phyloP scores from a whole-genome alignment of 2,329 filamentous ascomycete species.

The Colletotrichum shisoi region DNA sequence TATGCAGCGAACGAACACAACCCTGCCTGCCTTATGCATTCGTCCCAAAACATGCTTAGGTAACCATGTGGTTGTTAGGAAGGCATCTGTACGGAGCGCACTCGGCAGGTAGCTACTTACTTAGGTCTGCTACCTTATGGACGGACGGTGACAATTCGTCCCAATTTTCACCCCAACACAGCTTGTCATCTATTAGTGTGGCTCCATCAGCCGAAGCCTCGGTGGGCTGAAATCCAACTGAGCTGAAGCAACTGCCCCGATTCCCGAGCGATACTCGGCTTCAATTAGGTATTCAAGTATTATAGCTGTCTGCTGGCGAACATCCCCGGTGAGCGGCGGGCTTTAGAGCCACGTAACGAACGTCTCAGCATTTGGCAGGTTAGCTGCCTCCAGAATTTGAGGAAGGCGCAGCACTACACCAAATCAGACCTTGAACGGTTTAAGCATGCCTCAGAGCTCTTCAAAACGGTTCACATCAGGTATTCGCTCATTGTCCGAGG shows the following conservation, averaged over 20 bases:
- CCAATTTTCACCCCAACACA: constrained; percentile 9
- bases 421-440: no score
- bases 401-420: not conserved
- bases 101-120: no score
- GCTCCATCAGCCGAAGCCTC: constrained; percentile 16
- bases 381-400: not conserved
- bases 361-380: not conserved
- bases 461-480: no score
- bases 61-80: not conserved
- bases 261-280: constrained; percentile 7
- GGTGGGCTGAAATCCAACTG: constrained; percentile 3
- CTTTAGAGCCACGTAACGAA: not conserved
- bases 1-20: not conserved
- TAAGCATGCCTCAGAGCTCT: no score
- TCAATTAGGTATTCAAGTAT: no score
- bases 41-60: not conserved
- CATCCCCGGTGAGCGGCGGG: not conserved
- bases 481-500: not conserved
- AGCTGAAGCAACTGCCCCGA: constrained; percentile 24
- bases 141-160: constrained; percentile 21
- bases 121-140: no score
- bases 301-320: not conserved
- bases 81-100: not conserved
- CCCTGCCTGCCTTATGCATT: not conserved
- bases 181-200: constrained; percentile 21